Evolutionary conservation across 1,284 basidiomycete species (phyloP).

Genomic region (Puccinia brachypodii): DNA sequence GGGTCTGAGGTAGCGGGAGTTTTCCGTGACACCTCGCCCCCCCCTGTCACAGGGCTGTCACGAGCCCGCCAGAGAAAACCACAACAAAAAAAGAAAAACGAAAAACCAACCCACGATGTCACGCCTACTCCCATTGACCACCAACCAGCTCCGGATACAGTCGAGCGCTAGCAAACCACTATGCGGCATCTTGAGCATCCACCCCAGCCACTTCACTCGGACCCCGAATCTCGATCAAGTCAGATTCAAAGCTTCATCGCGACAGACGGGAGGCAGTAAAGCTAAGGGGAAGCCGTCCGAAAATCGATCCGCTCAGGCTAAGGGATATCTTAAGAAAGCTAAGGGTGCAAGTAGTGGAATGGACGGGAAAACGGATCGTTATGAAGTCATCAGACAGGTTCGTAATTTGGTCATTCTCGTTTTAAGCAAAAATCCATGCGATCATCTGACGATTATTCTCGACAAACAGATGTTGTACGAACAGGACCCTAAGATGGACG

Average conservation of each 20-base stretch:
- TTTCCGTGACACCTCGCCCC: no score
- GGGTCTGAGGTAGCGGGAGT: neutral
- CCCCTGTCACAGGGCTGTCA: neutral
- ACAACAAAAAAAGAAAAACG: neutral
- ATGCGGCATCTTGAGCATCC: neutral
- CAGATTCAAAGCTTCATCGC: constrained; percentile 17
- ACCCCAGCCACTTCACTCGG: neutral
- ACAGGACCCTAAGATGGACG: neutral
- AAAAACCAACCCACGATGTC: neutral
- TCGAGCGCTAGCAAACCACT: neutral
- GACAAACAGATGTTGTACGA: constrained; percentile 31
- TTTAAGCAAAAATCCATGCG: neutral
- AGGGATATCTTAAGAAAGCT: constrained; percentile 47
- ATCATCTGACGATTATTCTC: neutral
- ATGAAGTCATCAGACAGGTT: constrained; percentile 37
- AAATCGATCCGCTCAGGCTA: constrained; percentile 35
- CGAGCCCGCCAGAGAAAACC: neutral
- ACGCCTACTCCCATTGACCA: neutral
- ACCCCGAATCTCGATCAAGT: constrained; percentile 5
- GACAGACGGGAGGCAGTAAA: constrained; percentile 30
- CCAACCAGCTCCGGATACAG: neutral
- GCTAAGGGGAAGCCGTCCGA: constrained; percentile 32
- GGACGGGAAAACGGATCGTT: constrained; percentile 25
- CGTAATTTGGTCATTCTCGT: neutral
- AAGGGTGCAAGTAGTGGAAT: neutral